Percentiles rank a stretch among this genome's conserved stretches.
Evolutionary conservation across 345 rosid species (phyloP).

Genomic region (Atalantia buxifolia): DNA sequence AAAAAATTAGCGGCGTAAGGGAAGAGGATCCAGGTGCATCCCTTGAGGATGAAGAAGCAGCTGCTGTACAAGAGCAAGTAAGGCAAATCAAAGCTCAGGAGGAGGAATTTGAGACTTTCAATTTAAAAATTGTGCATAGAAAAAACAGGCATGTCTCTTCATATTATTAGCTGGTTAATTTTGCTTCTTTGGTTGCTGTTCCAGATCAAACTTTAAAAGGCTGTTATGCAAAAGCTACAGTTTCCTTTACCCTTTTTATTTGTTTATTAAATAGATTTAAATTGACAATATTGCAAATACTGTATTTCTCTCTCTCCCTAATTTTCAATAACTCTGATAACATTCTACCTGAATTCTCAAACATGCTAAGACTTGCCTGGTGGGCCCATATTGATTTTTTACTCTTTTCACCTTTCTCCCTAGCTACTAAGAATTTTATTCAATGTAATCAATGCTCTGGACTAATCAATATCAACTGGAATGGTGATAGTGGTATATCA

Average conservation of each 20-base stretch:
- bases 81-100: constrained; percentile 97
- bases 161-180: constrained; percentile 9
- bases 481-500: not conserved
- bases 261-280: not conserved
- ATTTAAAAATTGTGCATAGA: constrained; percentile 93
- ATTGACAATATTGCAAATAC: not conserved
- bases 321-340: not conserved
- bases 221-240: not conserved
- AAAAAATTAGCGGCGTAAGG: constrained; percentile 40
- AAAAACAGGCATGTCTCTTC: constrained; percentile 77
- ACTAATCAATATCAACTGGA: not conserved
- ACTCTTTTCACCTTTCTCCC: not conserved
- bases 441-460: not conserved
- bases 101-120: constrained; percentile 97
- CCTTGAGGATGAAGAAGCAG: constrained; percentile 92
- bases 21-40: constrained; percentile 70
- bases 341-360: not conserved
- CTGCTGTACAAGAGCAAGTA: constrained; percentile 95
- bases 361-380: constrained; percentile 1
- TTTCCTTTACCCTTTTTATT: not conserved
- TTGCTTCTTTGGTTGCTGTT: not conserved
- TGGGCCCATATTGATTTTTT: not conserved
- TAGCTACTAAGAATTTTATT: not conserved
- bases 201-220: not conserved
- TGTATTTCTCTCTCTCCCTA: not conserved